Evolutionary conservation across 1,284 basidiomycete genomes (phyloP), one percentile per base, ranked within the genome.

Genomic region (Ustilago curta): DNA sequence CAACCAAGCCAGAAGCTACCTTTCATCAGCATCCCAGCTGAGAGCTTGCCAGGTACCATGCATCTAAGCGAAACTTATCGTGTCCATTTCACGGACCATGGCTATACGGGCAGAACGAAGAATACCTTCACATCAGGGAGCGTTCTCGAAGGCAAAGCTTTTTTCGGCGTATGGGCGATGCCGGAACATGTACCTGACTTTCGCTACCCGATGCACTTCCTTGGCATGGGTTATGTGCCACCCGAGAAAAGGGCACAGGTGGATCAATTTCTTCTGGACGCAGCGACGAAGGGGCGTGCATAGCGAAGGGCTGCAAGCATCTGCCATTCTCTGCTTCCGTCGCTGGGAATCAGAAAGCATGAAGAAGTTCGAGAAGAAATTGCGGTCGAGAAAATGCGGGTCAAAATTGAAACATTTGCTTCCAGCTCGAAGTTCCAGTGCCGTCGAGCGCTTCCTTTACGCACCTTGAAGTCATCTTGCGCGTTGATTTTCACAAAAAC

Each of bases 401-500:
- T 9, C 8, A 44, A 47, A 16, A 31, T 32, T 32, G 8, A 2
- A n/a, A 31, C 8, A 8, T 45, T 27, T 27, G n/a, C 5, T 47
- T 47, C 45, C 18, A 12, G 43, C 42, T 44, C 11, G 18, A 31
- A 4, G 8, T 23, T 23, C 23, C n/a, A 27, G n/a, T 29, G 14
- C 42, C 27, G 23, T 45, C 23, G 16, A 47, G 18, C 25, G 45
- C 23, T 18, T 27, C 16, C 44, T 23, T 25, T 44, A 55, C 47
- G 66, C 59, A 62, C 59, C 35, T 21, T 69, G 59, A 69, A 56
- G 66, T 69, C 59, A 69, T 69, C 35, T 44, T 25, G 47, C 43
- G 25, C 50, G 14, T 8, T 21, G 35, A 40, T 40, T 40, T 16
- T 40, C 12, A 25, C 32, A 9, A 37, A 19, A 25, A 50, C 6